A percentile compares a stretch with the other conserved stretches of the same genome.
Evolutionary conservation across 768 basidiomycete species (phyloP).

Genomic region (Leucocoprinus leucothites): DNA sequence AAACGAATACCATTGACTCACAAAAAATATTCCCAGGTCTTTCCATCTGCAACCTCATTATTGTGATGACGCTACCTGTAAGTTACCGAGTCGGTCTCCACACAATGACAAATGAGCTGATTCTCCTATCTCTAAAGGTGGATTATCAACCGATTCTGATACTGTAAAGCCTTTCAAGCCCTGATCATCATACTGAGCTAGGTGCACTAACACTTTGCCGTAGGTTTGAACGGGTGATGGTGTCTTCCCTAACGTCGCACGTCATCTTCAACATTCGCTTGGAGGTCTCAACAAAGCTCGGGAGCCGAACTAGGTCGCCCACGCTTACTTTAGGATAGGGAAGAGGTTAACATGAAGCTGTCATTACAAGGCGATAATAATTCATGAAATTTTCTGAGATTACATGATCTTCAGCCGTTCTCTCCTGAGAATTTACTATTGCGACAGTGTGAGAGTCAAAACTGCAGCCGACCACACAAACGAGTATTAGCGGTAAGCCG

Average conservation of each 20-base stretch:
- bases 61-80: too few species aligned
- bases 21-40: neutral
- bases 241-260: slow-evolving; percentile 1
- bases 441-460: too few species aligned
- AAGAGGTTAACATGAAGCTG: too few species aligned
- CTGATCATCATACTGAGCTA: neutral
- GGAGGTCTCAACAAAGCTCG: neutral
- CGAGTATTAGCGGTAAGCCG: too few species aligned
- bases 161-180: neutral
- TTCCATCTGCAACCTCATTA: slow-evolving; percentile 2
- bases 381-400: too few species aligned
- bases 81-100: too few species aligned
- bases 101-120: neutral
- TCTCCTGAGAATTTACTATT: too few species aligned
- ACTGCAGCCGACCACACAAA: too few species aligned
- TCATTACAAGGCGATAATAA: too few species aligned
- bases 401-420: too few species aligned
- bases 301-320: too few species aligned
- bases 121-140: neutral
- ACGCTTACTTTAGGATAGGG: too few species aligned
- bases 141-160: neutral
- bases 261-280: slow-evolving; percentile 7
- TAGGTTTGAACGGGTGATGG: slow-evolving; percentile 3
- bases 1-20: neutral
- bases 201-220: neutral